Evolutionary conservation across 2,329 filamentous ascomycete species (phyloP).

Genomic region (Xylaria sp.): DNA sequence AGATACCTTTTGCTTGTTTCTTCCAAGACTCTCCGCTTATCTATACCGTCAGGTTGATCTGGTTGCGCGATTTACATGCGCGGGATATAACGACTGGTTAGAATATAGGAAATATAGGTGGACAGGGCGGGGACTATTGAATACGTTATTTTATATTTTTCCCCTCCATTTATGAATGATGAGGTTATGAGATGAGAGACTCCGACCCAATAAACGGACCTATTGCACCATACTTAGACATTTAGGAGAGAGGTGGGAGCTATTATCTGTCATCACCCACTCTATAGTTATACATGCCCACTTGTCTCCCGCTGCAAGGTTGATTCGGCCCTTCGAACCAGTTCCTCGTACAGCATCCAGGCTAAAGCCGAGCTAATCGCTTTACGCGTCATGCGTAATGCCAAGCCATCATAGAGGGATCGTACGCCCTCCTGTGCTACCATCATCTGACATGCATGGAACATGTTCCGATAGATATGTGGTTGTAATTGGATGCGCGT

Average conservation of each 20-base stretch:
- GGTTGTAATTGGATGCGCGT: slow-evolving; percentile 93
- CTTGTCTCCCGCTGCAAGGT: slow-evolving; percentile 39
- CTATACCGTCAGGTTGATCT: slow-evolving; percentile 1
- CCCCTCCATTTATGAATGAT: slow-evolving; percentile 12
- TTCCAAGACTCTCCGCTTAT: background rate
- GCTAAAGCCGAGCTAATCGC: slow-evolving; percentile 92
- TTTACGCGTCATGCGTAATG: slow-evolving; percentile 86
- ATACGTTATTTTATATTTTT: slow-evolving; percentile 4
- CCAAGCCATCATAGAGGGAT: slow-evolving; percentile 84
- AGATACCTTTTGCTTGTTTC: background rate
- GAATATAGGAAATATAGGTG: slow-evolving; percentile 7
- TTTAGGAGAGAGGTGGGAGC: background rate
- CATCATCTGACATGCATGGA: slow-evolving; percentile 78
- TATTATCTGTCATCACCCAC: slow-evolving; percentile 6
- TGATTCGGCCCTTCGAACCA: slow-evolving; percentile 72
- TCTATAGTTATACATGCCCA: slow-evolving; percentile 34
- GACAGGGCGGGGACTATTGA: background rate
- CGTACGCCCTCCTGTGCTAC: slow-evolving; percentile 78
- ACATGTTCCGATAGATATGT: slow-evolving; percentile 78
- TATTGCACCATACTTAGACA: background rate
- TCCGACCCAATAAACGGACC: slow-evolving; percentile 4
- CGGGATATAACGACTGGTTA: background rate
- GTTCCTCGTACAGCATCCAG: slow-evolving; percentile 96
- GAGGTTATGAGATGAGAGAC: slow-evolving; percentile 11
- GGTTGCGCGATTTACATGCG: background rate